Evolutionary conservation across 1,139 yeast species (phyloP), one percentile per base, ranked within the genome.

Genomic region (Nakaseomyces kungkrabaensis): DNA sequence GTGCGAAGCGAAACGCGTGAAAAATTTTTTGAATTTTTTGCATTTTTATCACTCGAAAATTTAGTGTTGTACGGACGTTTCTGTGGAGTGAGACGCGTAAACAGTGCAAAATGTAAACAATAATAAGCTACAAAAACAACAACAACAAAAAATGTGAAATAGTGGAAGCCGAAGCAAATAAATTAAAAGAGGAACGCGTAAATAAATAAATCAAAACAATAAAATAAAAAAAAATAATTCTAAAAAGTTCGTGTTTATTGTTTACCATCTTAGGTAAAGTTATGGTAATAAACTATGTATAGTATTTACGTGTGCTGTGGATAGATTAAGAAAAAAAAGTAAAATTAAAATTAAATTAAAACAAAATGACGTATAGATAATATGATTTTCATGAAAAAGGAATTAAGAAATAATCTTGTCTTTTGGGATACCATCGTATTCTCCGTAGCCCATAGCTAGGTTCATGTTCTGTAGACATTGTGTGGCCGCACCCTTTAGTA

Each of bases 401-500:
- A 17, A 17, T n/a, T 29, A 41, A 13, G 34, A 41, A 11, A 41
- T 17, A n/a, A 64, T 59, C 51, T 61, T 63, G 54, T 68, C 67
- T 48, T 64, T 66, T 49, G 97, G 97, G 63, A 94, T 92, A 61
- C 97, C 97, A 53, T 83, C 96, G 66, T 85, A 92, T 71, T 92
- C 98, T 48, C 87, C 90, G 69, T 88, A 92, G 27, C 92, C 92
- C 72, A 85, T 72, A 7, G 88, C 85, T 68, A 92, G 76, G 70
- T 92, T 92, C 67, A 92, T 85, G 73, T 92, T 92, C 71, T 92
- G 99, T 68, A 92, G 72, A 70, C 97, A 92, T 72, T 90, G 99
- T 26, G 99, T 92, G 50, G 97, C 95, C 47, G 99, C 99, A 56
- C 99, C 99, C 75, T 92, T 92, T 64, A 92, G 78, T 65, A 92